phyloP scores from a whole-genome alignment of 2,329 filamentous ascomycete species.

The Aspergillaceae sp. region DNA sequence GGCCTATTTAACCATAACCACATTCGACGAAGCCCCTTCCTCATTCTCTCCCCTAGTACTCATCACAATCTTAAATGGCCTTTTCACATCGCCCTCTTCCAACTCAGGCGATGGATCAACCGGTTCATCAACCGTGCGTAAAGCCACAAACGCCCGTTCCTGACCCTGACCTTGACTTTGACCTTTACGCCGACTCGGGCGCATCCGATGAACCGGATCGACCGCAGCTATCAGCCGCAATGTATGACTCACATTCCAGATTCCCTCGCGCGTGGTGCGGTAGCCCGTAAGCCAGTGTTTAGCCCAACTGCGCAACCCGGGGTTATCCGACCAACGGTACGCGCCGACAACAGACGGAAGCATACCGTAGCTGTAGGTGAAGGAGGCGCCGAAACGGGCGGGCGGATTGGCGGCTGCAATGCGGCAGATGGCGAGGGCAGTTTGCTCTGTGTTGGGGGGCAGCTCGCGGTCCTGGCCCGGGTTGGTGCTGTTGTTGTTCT shows the following conservation, averaged over 20 bases:
- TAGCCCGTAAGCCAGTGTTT: constrained; percentile 6
- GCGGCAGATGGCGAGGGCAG: constrained; percentile 6
- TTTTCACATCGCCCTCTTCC: background rate
- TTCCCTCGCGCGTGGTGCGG: constrained; percentile 3
- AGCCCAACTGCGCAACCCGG: constrained; percentile 5
- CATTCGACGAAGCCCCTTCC: background rate
- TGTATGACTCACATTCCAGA: constrained; percentile 6
- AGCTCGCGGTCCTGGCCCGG: constrained; percentile 1
- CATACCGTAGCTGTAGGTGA: constrained; percentile 8
- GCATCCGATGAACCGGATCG: no score
- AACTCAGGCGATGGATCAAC: background rate
- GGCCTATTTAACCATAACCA: background rate
- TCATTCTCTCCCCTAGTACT: background rate
- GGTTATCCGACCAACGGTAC: constrained; percentile 7
- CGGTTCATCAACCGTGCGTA: constrained; percentile 2
- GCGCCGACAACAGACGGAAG: constrained; percentile 8
- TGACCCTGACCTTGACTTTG: no score
- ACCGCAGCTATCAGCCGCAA: constrained; percentile 1
- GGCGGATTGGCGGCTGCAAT: constrained; percentile 6
- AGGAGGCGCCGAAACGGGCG: constrained; percentile 5
- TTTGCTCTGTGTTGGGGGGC: constrained; percentile 6
- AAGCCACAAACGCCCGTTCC: constrained; percentile 1
- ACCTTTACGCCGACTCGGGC: no score
- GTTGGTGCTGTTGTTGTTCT: background rate
- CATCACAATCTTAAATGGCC: background rate